phyloP scores from a whole-genome alignment of 2,329 filamentous ascomycete genomes.

The Acephala macrosclerotiorum region DNA sequence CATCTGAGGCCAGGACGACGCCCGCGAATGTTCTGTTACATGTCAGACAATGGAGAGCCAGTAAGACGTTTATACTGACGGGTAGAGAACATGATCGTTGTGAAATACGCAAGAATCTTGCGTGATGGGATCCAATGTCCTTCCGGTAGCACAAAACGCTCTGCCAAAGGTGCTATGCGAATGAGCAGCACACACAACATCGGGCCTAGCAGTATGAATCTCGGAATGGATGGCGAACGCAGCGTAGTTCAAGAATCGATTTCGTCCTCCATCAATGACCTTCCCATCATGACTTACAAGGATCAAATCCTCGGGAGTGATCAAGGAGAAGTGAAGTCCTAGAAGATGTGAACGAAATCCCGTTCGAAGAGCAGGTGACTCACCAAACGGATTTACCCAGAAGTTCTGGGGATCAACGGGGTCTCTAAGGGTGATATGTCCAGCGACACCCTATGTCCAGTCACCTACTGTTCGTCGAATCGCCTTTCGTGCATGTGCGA shows the following conservation, averaged over 20 bases:
- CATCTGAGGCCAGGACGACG: slow-evolving; percentile 57
- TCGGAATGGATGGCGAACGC: slow-evolving; percentile 65
- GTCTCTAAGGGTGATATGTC: slow-evolving; percentile 48
- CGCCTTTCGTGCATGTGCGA: not conserved
- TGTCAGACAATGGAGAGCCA: not conserved
- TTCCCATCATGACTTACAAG: slow-evolving; percentile 65
- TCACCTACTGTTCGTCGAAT: not conserved
- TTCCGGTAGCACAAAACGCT: slow-evolving; percentile 66
- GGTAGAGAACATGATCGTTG: slow-evolving; percentile 47
- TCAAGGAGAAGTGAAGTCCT: slow-evolving; percentile 45
- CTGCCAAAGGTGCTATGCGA: slow-evolving; percentile 62
- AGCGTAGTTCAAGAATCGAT: slow-evolving; percentile 33
- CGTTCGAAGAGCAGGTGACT: slow-evolving; percentile 56
- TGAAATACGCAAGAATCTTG: slow-evolving; percentile 62
- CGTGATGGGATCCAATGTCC: slow-evolving; percentile 62
- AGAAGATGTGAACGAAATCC: slow-evolving; percentile 16
- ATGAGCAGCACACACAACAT: slow-evolving; percentile 63
- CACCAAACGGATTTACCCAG: slow-evolving; percentile 36
- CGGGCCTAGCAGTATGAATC: slow-evolving; percentile 62
- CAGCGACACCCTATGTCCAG: slow-evolving; percentile 44
- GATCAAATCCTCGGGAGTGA: slow-evolving; percentile 66
- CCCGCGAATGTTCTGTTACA: slow-evolving; percentile 52
- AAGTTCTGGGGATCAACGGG: slow-evolving; percentile 30
- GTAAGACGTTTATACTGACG: slow-evolving; percentile 41
- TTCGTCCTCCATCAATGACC: slow-evolving; percentile 65